These are phyloP conservation scores for Pisolithus marmoratus DNA, from an alignment of 768 basidiomycete species.

Conservation along the genomic window DNA sequence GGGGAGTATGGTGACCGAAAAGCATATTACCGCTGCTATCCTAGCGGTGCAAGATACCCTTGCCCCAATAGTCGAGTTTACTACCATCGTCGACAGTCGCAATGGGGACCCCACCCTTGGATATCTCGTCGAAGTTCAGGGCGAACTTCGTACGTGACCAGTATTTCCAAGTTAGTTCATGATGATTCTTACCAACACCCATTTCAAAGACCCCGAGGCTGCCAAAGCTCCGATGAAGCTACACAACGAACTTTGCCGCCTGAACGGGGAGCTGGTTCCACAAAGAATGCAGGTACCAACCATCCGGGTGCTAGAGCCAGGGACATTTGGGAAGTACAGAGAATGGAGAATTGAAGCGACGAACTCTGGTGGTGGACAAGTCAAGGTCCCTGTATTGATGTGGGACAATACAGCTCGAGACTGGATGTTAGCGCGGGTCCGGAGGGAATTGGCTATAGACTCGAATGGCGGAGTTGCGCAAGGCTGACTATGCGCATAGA, in stretches of 20 bases:
- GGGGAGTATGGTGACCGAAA: background rate
- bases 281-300: background rate
- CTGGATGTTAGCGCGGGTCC: too few relatives aligned
- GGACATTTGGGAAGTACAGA: background rate
- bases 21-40: background rate
- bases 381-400: conserved; percentile 6
- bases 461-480: too few relatives aligned
- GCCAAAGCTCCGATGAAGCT: too few relatives aligned
- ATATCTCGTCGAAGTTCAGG: background rate
- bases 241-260: too few relatives aligned
- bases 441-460: background rate
- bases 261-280: too few relatives aligned
- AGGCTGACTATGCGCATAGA: too few relatives aligned
- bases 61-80: background rate
- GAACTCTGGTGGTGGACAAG: conserved; percentile 2
- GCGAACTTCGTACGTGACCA: too few relatives aligned
- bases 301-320: conserved; percentile 1
- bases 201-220: too few relatives aligned
- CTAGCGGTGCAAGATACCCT: background rate
- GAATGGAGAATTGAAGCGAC: too few relatives aligned
- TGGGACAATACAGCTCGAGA: background rate
- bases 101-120: background rate
- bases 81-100: background rate
- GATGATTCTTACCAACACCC: background rate
- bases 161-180: background rate